Base-by-base conservation (phyloP, 768 basidiomycete genomes). In the Agaricus bisporus region DNA sequence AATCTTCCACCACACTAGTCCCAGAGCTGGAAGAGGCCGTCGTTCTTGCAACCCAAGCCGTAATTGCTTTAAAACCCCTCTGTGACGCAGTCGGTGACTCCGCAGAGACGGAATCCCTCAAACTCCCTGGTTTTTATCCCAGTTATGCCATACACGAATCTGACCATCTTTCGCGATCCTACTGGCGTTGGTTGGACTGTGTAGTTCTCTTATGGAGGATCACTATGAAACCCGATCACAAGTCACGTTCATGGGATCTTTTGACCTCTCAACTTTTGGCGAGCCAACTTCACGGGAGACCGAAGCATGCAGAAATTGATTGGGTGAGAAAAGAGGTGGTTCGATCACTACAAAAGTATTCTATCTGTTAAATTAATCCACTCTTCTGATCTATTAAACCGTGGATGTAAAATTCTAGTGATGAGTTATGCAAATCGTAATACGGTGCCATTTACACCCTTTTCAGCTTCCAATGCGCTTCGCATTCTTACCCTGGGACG, bases 181-280 rank as follows among this genome's bases (percentile, higher is more conserved):
- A 26, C 8, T 15, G 22, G 10, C 22, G 20, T 14, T 54, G 53
- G 53, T 29, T 42, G n/a, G 14, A 29, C 15, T 54, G 53, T 10
- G 46, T 37, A n/a, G 29, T 39, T 1, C 41, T 54, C 14, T n/a
- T 54, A 20, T 54, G 53, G 53, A 41, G 53, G 37, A 48, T 41
- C 11, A 37, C 22, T 10, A 54, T 54, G 53, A 22, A 8, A 14
- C 36, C 25, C 12, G n/a, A n/a, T 42, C 43, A 8, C 15, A 48
- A 48, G 29, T 7, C 15, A 1, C 39, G 28, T 14, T 22, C 46
- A 3, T 54, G 53, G 53, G 53, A 54, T 35, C 18, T 22, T 9
- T 42, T 54, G 20, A 54, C 53, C 14, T 42, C 8, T 20, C 41
- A 41, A 26, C 29, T 54, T 4, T 47, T 54, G 10, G 53, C 32